Evolutionary conservation across 768 basidiomycete species (phyloP), one percentile per base, ranked within the genome.

Genomic region (Tricholoma sp.): DNA sequence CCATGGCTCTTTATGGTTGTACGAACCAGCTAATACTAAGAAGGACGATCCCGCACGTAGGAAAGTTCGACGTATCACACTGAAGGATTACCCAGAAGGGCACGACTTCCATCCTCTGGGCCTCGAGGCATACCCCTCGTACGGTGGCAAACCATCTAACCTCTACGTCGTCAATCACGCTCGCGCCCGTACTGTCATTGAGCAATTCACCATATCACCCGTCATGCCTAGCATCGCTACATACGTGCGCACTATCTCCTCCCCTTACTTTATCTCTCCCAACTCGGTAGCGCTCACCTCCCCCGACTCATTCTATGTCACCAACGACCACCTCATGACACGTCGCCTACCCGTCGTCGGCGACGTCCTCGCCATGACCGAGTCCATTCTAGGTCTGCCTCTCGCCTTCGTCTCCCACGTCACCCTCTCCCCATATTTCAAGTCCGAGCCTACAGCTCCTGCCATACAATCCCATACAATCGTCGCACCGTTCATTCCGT

Each of bases 31-130:
- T 2, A 56, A 61, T 7, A 48, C 36, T 18, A 55, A 54, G 47
- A 51, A 55, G 54, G 28, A 32, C 41, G 59, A 59, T 4, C 34
- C 47, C 17, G 39, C 56, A 13, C 34, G 32, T 15, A 54, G 65
- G 9, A 60, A 65, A 42, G 69, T 78, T 1, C 70, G 72, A 20
- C 78, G 73, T 11, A 60, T 87, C 34, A 59, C 70, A 1, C 63
- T 89, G 33, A 64, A 71, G 17, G 76, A 76, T 6, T 89, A 83
- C 61, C 89, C 88, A 0, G 56, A 68, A 12, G 63, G 56, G 1
- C 82, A 85, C 62, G 81, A 84, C 61, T 91, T 89, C 62, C 89
- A 90, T 61, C 88, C 89, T 0, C 77, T 91, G 2, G 89, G 88
- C 1, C 64, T 85, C 51, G 86, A 81, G 31, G 63, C 82, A 1